Percentiles rank a stretch among this genome's conserved stretches.
Evolutionary conservation across 1,284 basidiomycete species (phyloP).

Genomic region (Ganoderma lingzhi): DNA sequence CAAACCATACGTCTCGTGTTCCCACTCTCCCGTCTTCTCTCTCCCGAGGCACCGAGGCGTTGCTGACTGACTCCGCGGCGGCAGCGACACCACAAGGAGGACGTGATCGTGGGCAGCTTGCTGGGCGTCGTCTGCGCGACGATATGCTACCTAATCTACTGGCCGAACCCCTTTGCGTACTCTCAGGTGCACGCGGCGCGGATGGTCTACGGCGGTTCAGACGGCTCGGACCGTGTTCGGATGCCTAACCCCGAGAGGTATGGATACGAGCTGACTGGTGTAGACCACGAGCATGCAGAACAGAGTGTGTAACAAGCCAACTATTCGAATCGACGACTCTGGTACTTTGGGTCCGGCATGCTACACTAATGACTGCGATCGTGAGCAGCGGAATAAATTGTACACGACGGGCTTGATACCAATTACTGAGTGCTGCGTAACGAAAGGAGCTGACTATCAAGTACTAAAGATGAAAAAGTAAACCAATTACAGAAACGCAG

Average conservation of each 20-base stretch:
- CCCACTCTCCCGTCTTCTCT: not conserved
- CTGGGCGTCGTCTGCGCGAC: conserved; percentile 62
- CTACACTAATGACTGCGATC: not conserved
- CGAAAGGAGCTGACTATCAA: not conserved
- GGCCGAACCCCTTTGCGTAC: conserved; percentile 64
- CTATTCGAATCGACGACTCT: not conserved
- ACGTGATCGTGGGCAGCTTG: conserved; percentile 66
- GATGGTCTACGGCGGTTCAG: conserved; percentile 17
- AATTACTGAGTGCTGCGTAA: conserved; percentile 5
- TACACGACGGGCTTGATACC: not conserved
- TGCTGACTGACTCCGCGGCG: not conserved
- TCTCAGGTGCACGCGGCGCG: conserved; percentile 17
- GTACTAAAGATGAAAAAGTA: not conserved
- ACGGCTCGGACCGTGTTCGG: conserved; percentile 29
- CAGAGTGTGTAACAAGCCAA: conserved; percentile 48
- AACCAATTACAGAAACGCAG: not conserved
- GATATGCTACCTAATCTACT: conserved; percentile 65
- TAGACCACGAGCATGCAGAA: conserved; percentile 56
- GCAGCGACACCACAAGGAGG: conserved; percentile 74
- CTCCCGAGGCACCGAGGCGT: not conserved
- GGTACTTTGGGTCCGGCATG: not conserved
- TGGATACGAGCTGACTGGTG: conserved; percentile 57
- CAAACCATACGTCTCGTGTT: not conserved
- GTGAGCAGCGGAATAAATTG: not conserved
- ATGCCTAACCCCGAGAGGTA: conserved; percentile 37